Base-by-base conservation (phyloP, 306 rosid species). In the Gleditsia sinensis region DNA sequence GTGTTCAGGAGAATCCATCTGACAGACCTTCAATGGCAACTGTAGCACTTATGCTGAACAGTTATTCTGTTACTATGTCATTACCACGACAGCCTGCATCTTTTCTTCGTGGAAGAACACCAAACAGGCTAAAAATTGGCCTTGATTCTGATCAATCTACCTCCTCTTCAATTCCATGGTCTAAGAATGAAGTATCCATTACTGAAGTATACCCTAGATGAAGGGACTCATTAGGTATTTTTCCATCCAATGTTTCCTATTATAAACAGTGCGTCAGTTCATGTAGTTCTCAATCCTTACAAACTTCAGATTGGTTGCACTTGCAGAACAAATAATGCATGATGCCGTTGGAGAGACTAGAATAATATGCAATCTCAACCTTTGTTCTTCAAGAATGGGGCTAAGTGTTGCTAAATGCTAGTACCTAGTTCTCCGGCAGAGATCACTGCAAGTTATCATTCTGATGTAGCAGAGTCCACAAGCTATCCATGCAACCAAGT, bases 11-110 rank as follows among this genome's bases (percentile, higher is more conserved):
- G 51, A 77, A 63, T 83, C 88, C 90, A 12, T 37, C 62, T 0
- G 76, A 71, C 32, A 62, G 90, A 25, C 90, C 90, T 12, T 74
- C 88, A 2, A 78, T 86, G 87, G 80, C 87, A 24, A 77, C 80
- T 19, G 64, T 86, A 48, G 78, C 48, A 25, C 81, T 81, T 11
- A 67, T 79, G 90, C 75, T 86, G 7, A 79, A 72, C 65, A 86
- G 88, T 53, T 64, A 81, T 62, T 75, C 90, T 13, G 72, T 78
- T 49, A 75, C 86, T 27, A 4, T 84, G 49, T 53, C 72, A 2
- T 6, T 77, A 39, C 89, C 89, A 8, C 75, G 51, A 51, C 78
- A 64, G 17, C 86, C 89, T 2, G 71, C 84, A 4, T 70, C 76
- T 72, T 76, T 21, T 25, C 25, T 82, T 32, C 80, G 30, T 24